These are phyloP conservation scores for Pseudognaphalium luteoalbum DNA, from an alignment of 129 eudicot genomes.

Conservation along the genomic window DNA sequence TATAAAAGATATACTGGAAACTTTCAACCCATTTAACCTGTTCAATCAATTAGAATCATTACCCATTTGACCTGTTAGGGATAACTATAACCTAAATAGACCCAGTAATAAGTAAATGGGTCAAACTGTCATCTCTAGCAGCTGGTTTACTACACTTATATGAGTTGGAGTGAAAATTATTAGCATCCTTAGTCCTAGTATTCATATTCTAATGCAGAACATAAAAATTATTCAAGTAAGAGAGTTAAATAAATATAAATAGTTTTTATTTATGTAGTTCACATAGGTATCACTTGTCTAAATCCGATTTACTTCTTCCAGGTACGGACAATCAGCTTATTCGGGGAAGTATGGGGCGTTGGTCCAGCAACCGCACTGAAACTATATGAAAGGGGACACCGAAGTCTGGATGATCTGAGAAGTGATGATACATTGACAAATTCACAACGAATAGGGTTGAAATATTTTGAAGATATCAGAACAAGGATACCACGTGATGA, in stretches of 20 bases:
- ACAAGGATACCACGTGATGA: constrained; percentile 91
- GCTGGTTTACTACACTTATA: not conserved
- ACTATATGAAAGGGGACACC: constrained; percentile 81
- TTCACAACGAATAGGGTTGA: constrained; percentile 77
- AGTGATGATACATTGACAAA: constrained; percentile 66
- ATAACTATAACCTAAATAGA: not conserved
- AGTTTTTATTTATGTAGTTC: not conserved
- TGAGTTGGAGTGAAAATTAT: not conserved
- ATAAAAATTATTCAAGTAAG: not conserved
- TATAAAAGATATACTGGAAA: not conserved
- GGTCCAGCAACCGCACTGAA: constrained; percentile 95
- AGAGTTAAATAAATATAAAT: not conserved
- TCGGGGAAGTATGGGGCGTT: constrained; percentile 98
- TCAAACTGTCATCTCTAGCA: not conserved
- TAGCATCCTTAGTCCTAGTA: constrained; percentile 1
- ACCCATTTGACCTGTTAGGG: not conserved
- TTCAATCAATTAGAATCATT: not conserved
- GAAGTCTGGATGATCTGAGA: constrained; percentile 75
- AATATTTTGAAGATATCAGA: constrained; percentile 81
- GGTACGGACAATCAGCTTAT: constrained; percentile 78
- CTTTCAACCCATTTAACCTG: not conserved
- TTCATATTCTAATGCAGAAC: constrained; percentile 2
- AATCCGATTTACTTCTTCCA: constrained; percentile 24
- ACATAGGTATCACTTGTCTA: not conserved
- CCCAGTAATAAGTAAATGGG: not conserved